These are phyloP conservation scores for Vaccinium darrowii DNA, from an alignment of 148 eudicot species.

Conservation along the genomic window DNA sequence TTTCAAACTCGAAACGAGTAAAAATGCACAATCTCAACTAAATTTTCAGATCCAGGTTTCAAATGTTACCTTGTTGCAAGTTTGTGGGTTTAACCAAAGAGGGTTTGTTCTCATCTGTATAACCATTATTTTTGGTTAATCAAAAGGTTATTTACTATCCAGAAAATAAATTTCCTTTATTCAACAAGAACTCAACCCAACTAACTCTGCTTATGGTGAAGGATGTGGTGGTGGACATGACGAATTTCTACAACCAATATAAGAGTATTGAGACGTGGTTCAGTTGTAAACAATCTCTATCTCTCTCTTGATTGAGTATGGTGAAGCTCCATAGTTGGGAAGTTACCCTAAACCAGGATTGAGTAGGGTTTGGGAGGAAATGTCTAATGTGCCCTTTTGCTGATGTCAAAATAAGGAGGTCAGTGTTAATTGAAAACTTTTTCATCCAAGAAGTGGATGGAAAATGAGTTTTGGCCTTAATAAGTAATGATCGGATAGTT, in stretches of 20 bases:
- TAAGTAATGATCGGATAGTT: no score
- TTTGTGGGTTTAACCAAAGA: slow-evolving; percentile 30
- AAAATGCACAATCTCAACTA: slow-evolving; percentile 3
- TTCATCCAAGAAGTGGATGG: no score
- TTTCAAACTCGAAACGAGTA: slow-evolving; percentile 15
- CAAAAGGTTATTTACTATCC: slow-evolving; percentile 13
- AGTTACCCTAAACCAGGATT: no score
- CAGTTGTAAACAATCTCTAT: no score
- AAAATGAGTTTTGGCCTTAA: no score
- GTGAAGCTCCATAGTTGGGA: no score
- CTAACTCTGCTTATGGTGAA: no score
- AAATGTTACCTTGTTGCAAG: slow-evolving; percentile 36
- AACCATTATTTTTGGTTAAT: slow-evolving; percentile 32
- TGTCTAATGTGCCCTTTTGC: no score
- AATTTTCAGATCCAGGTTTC: neutral
- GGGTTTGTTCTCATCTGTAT: slow-evolving; percentile 40
- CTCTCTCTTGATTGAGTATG: no score
- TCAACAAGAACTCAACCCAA: neutral
- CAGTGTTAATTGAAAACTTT: no score
- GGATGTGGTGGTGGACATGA: slow-evolving; percentile 97
- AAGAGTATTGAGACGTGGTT: slow-evolving; percentile 98
- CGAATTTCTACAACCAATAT: slow-evolving; percentile 89
- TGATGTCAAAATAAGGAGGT: no score
- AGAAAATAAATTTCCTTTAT: slow-evolving; percentile 7
- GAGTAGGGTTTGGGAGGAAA: no score